These are phyloP conservation scores for Russula earlei DNA, from an alignment of 768 basidiomycete species.

Conservation along the genomic window DNA sequence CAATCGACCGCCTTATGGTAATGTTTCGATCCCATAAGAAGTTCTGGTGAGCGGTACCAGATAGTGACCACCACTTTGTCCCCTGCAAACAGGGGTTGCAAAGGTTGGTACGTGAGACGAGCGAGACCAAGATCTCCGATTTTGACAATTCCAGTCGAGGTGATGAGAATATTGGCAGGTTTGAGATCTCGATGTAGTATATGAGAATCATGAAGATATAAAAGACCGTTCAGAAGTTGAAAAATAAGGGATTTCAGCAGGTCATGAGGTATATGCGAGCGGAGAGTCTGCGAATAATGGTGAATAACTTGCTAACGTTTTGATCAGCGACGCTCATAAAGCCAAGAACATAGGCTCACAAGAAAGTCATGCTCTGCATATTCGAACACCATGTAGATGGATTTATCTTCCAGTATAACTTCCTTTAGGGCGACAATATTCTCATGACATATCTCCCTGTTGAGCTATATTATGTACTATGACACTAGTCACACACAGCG, in stretches of 20 bases:
- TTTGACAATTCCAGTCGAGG: slow-evolving; percentile 79
- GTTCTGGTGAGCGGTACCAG: slow-evolving; percentile 97
- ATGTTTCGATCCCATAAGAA: slow-evolving; percentile 92
- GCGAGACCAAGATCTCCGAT: slow-evolving; percentile 98
- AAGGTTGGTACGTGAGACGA: slow-evolving; percentile 79
- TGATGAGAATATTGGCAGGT: slow-evolving; percentile 97
- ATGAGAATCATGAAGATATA: slow-evolving; percentile 91
- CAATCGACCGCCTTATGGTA: slow-evolving; percentile 95
- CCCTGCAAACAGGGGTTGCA: slow-evolving; percentile 84
- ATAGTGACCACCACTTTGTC: slow-evolving; percentile 99
- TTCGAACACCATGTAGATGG: slow-evolving; percentile 99
- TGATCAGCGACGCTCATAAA: background rate
- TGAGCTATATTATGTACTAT: slow-evolving; percentile 45
- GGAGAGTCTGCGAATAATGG: slow-evolving; percentile 87
- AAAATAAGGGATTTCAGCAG: slow-evolving; percentile 91
- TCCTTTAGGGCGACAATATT: slow-evolving; percentile 88
- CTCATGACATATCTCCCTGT: slow-evolving; percentile 82
- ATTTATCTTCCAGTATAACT: slow-evolving; percentile 95
- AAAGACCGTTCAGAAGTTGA: slow-evolving; percentile 87
- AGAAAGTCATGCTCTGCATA: slow-evolving; percentile 99
- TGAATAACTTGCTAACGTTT: slow-evolving; percentile 90
- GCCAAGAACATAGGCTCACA: slow-evolving; percentile 36
- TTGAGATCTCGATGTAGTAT: slow-evolving; percentile 97
- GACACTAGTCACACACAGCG: background rate
- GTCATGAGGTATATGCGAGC: slow-evolving; percentile 59